Conservation (phyloP, 169 alveolate genomes). For the Plasmodium yoelii region DNA sequence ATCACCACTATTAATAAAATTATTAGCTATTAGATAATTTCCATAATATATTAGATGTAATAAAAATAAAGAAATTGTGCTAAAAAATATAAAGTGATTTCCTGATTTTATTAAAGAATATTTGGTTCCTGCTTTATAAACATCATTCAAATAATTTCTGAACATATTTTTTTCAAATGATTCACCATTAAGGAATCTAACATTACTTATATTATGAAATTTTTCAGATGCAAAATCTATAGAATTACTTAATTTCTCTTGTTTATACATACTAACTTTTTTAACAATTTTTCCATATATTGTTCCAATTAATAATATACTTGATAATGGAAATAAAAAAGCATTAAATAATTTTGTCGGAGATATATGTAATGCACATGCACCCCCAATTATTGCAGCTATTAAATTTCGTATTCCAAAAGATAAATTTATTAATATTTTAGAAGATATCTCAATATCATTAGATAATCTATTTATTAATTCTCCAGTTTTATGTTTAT, state of each 20-base stretch:
- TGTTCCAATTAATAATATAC: conserved; percentile 50
- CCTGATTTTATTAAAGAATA: conserved; percentile 59
- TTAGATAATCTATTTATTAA: conserved; percentile 76
- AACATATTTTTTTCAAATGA: conserved; percentile 60
- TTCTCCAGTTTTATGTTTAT: conserved; percentile 76
- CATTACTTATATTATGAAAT: conserved; percentile 44
- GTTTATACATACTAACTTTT: conserved; percentile 36
- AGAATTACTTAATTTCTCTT: conserved; percentile 60
- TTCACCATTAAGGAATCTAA: conserved; percentile 58
- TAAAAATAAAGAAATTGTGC: conserved; percentile 46
- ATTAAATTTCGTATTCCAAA: conserved; percentile 66
- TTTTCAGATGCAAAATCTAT: conserved; percentile 69
- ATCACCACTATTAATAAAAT: conserved; percentile 81
- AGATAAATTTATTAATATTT: conserved; percentile 63
- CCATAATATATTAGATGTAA: conserved; percentile 70
- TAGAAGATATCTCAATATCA: conserved; percentile 77
- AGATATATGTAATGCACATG: conserved; percentile 69
- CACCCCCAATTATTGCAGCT: conserved; percentile 58
- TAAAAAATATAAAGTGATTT: conserved; percentile 59
- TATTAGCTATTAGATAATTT: conserved; percentile 50
- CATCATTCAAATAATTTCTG: conserved; percentile 64
- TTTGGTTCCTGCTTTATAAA: conserved; percentile 47
- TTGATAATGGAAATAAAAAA: conserved; percentile 52
- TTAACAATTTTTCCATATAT: conserved; percentile 55
- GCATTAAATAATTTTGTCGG: conserved; percentile 50